phyloP scores from a whole-genome alignment of 371 early-diverging fungal genomes.

The Mucor racemosus region DNA sequence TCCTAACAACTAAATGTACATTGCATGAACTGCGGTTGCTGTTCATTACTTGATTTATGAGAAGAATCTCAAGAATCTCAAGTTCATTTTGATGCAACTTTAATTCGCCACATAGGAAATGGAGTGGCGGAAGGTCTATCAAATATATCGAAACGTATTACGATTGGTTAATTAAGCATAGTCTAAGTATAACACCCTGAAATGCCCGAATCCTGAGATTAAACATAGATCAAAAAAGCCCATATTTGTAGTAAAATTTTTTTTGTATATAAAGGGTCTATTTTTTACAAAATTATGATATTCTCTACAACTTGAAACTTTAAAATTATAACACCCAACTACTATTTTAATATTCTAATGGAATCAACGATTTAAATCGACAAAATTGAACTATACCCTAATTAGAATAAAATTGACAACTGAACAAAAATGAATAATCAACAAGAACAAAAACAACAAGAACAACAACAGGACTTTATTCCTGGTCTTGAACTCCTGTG shows the following conservation, averaged over 20 bases:
- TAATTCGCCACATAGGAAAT: conserved; percentile 6
- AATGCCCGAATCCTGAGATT: conserved; percentile 12
- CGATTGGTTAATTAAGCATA: conserved; percentile 1
- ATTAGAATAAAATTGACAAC: neutral
- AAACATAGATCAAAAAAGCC: conserved; percentile 4
- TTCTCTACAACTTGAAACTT: neutral
- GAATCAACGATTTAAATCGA: neutral
- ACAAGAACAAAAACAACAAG: neutral
- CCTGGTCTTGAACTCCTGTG: conserved; percentile 22
- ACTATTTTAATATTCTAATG: neutral
- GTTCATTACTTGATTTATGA: neutral
- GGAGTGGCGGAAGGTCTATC: conserved; percentile 6
- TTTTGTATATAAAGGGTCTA: conserved; percentile 6
- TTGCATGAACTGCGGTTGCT: neutral
- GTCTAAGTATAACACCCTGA: neutral
- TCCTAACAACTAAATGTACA: no score
- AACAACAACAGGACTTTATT: conserved; percentile 5
- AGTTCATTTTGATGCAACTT: neutral
- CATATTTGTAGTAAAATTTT: conserved; percentile 7
- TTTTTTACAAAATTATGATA: neutral
- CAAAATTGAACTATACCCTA: neutral
- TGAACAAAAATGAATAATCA: conserved; percentile 3
- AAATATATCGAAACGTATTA: conserved; percentile 8
- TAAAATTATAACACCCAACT: neutral
- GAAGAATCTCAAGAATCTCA: neutral